Base-by-base conservation (phyloP, 2,329 filamentous ascomycete species). In the Epichloe aotearoae region DNA sequence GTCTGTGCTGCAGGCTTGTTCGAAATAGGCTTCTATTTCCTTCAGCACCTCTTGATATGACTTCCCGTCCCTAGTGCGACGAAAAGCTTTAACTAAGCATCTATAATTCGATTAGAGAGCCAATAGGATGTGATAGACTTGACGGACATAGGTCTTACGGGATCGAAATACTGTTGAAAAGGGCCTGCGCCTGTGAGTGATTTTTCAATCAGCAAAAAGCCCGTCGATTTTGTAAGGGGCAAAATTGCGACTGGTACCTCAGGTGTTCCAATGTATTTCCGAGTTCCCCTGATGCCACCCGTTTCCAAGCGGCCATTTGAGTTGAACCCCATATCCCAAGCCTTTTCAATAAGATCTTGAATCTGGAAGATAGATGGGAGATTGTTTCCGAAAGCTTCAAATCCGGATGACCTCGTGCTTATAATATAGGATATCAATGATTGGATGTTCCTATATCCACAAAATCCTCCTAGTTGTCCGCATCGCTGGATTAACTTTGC, bases 231-330 rank as follows among this genome's bases (percentile, higher is more conserved):
- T 7, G 30, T 23, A 12, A 3, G 5, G 11, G n/a, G 14, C 26
- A 40, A 11, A 15, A 6, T 12, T 37, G 23, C 17, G 11, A 15
- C 46, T 3, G 4, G 57, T 71, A 87, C 86, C 73, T 97, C 91
- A 8, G 88, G 83, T 1, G 91, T 96, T 15, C 91, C 91, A 58
- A 97, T 97, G 62, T 93, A 97, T 65, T 96, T 97, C 53, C 93
- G 80, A 0, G 90, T 95, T n/a, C 83, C 83, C 55, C 73, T 80
- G 55, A 97, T 86, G 1, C 89, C 88, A 2, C 91, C 91, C 1
- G 90, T 96, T 66, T 97, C 88, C 2, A 79, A 62, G 36, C 87
- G 77, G 3, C 86, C 88, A 43, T 81, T 75, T 3, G 77, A 64
- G 59, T 94, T 93, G 62, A 93, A 88, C 1, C 86, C 89, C 61